Base-by-base conservation (phyloP, 2,329 filamentous ascomycete species). In the Dothistroma septosporum region DNA sequence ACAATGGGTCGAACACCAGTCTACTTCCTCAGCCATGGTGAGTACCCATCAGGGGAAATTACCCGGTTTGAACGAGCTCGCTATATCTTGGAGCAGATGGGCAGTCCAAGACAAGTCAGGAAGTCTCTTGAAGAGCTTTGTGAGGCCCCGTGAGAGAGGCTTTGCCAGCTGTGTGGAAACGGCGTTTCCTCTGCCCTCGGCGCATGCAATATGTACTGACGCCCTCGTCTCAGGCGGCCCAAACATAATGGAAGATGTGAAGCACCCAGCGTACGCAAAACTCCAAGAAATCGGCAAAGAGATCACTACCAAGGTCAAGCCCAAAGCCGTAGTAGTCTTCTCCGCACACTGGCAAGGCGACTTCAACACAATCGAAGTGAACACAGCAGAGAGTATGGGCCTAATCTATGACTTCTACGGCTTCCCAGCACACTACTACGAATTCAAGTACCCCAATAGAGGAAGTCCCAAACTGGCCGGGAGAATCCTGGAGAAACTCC, bases 381-480 rank as follows among this genome's bases (percentile, higher is more conserved):
- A 90, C 72, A 84, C 82, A 9, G 85, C 83, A 2, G 84, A 85
- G 59, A 76, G 80, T n/a, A 85, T 82, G 3, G 83, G 87, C 60
- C 70, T 91, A 65, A 88, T 91, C 55, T 91, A 90, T 72, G 88
- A 91, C 70, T 90, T 89, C 77, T 88, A 88, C 70, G 87, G 87
- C 1, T 91, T 91, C 71, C 88, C 88, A 0, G 74, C 80, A 1
- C 80, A 89, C 66, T 91, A 85, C 70, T 91, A 91, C 73, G 77
- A 87, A 62, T 84, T 86, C 56, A 78, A 84, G 56, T 91, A 85
- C 64, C 87, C 87, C 0, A 85, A 87, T 68, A 80, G 76, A 33
- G 88, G 87, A 33, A 85, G 81, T 49, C 81, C 81, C 3, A 78
- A 82, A 41, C 72, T 91, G 7, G 86, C 87, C 1, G 74, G 80